A percentile compares a stretch with the other conserved stretches of the same genome.
These are phyloP conservation scores for Capsaspora owczarzaki DNA, from an alignment of 78 protist genomes.

Conservation along the genomic window DNA sequence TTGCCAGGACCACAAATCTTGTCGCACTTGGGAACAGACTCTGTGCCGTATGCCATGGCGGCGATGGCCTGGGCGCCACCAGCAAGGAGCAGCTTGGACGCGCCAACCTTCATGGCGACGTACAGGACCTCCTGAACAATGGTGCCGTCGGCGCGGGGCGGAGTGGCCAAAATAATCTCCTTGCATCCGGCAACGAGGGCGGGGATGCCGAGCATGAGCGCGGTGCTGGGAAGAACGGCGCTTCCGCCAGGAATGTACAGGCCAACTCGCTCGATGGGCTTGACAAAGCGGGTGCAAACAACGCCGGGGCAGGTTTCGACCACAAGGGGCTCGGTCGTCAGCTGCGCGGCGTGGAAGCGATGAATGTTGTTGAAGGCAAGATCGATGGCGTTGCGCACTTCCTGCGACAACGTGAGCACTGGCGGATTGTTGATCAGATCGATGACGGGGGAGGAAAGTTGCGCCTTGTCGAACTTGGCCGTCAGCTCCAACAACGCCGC, in stretches of 20 bases:
- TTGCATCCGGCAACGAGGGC: slow-evolving; percentile 40
- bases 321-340: background rate
- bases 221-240: slow-evolving; percentile 34
- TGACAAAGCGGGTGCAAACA: background rate
- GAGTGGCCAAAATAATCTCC: slow-evolving; percentile 8
- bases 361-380: slow-evolving; percentile 14
- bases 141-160: slow-evolving; percentile 16
- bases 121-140: slow-evolving; percentile 18
- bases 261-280: slow-evolving; percentile 30
- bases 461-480: slow-evolving; percentile 7
- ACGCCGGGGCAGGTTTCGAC: slow-evolving; percentile 29
- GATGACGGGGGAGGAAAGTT: background rate
- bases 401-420: background rate
- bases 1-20: slow-evolving; percentile 62
- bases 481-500: slow-evolving; percentile 20
- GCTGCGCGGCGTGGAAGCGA: slow-evolving; percentile 23
- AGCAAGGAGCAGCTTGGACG: background rate
- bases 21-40: slow-evolving; percentile 39
- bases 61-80: slow-evolving; percentile 84
- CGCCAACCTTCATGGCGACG: slow-evolving; percentile 19
- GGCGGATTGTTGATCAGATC: background rate
- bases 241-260: slow-evolving; percentile 48
- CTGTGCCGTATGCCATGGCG: slow-evolving; percentile 67
- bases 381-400: slow-evolving; percentile 9
- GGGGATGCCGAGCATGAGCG: slow-evolving; percentile 34